These are phyloP conservation scores for Leccinum imitatum DNA, from an alignment of 768 basidiomycete species.

Conservation along the genomic window DNA sequence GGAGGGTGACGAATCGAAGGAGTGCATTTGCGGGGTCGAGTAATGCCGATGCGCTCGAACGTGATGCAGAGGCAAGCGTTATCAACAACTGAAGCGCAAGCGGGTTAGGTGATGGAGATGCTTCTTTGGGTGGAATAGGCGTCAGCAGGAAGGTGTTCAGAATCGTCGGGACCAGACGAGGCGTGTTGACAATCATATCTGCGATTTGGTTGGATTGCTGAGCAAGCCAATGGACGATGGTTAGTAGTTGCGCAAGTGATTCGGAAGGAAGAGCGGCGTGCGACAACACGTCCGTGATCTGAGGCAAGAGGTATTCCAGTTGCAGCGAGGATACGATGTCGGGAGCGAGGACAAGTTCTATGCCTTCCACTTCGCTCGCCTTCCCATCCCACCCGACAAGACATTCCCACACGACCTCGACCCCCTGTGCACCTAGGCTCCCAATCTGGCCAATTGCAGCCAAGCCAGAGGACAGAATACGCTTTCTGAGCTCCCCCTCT, in stretches of 20 bases:
- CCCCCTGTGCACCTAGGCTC: conserved; percentile 61
- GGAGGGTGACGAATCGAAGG: conserved; percentile 66
- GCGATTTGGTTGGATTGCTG: conserved; percentile 57
- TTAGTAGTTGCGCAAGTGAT: conserved; percentile 56
- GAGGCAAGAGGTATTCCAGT: conserved; percentile 50
- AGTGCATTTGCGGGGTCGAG: conserved; percentile 60
- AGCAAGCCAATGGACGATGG: conserved; percentile 59
- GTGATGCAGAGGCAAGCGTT: conserved; percentile 60
- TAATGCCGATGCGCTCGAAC: conserved; percentile 61
- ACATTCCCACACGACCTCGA: conserved; percentile 74
- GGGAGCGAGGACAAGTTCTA: conserved; percentile 40
- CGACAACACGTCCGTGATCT: conserved; percentile 40
- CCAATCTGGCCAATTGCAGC: conserved; percentile 67
- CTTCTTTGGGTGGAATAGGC: conserved; percentile 42
- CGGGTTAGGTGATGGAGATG: conserved; percentile 37
- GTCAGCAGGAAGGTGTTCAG: conserved; percentile 58
- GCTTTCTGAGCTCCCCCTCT: conserved; percentile 49
- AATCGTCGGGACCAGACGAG: conserved; percentile 51
- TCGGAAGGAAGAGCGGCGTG: conserved; percentile 46
- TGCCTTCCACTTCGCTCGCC: conserved; percentile 33
- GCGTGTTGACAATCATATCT: conserved; percentile 47
- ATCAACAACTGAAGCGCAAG: conserved; percentile 56
- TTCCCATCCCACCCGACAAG: conserved; percentile 61
- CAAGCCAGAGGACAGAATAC: conserved; percentile 64
- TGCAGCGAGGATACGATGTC: conserved; percentile 20